Percentiles rank a stretch among this genome's conserved stretches.
Conservation (phyloP, 164 flowering plant genomes). For the Vitis labrusca region DNA sequence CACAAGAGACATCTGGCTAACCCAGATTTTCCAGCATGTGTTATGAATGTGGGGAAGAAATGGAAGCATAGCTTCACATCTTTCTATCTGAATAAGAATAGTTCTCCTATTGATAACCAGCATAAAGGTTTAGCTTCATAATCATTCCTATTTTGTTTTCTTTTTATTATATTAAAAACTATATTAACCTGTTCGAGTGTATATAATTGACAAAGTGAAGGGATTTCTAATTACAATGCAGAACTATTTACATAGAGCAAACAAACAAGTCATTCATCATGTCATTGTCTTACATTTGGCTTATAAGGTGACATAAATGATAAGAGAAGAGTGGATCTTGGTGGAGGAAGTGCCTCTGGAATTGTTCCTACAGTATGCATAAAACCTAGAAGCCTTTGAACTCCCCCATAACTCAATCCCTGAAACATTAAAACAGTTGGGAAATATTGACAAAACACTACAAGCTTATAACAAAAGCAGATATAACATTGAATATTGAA, state of each 20-base stretch:
- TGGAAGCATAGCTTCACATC: no score
- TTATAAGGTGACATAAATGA: conserved; percentile 58
- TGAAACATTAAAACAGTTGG: conserved; percentile 13
- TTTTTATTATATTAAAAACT: no score
- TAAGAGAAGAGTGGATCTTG: conserved; percentile 60
- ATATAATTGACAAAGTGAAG: background rate
- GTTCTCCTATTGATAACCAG: no score
- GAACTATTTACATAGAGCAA: background rate
- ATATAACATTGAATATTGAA: background rate
- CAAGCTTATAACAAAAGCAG: background rate
- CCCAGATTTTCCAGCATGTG: no score
- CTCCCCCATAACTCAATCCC: conserved; percentile 61
- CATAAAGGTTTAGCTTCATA: no score
- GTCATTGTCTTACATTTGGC: conserved; percentile 47
- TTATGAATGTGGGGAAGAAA: no score
- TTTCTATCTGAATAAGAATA: no score
- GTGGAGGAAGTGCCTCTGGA: conserved; percentile 66
- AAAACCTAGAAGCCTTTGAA: conserved; percentile 62
- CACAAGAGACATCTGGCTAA: no score
- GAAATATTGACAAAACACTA: background rate
- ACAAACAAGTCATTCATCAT: background rate
- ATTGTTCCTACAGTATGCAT: conserved; percentile 62
- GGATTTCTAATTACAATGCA: background rate
- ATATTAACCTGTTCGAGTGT: no score
- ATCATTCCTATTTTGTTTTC: no score